Evolutionary conservation across 2,329 filamentous ascomycete species (phyloP), one percentile per base, ranked within the genome.

Genomic region (Hawksworthiomyces lignivorus): DNA sequence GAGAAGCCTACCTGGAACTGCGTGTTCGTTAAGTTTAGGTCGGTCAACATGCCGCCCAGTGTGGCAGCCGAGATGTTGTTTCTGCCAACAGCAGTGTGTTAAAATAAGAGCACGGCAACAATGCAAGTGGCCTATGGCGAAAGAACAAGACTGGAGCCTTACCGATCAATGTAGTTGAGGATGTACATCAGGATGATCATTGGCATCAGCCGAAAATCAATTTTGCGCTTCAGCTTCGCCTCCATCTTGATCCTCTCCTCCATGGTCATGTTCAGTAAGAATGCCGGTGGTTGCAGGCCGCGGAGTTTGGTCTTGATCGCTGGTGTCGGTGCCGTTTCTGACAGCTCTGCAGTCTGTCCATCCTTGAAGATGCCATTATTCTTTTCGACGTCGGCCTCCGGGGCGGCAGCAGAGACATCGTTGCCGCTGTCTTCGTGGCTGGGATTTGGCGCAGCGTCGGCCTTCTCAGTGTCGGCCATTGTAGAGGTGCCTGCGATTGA

Each of bases 101-200:
- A n/a, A n/a, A n/a, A n/a, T n/a, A n/a, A n/a, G n/a, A n/a, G n/a
- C 22, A 27, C 34, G 24, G 24, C 8, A 26, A 26, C 2, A 26
- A 26, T n/a, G n/a, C n/a, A n/a, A n/a, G n/a, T n/a, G n/a, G n/a
- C n/a, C n/a, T n/a, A n/a, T n/a, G n/a, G n/a, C n/a, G n/a, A n/a
- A n/a, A n/a, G n/a, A n/a, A n/a, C 6, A 6, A 30, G 5, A n/a
- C 17, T 14, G 19, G 21, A 17, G 33, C 44, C 45, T 3, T 24
- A 56, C 53, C 56, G 47, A 44, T 76, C 73, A 34, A 80, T 60
- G 56, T 77, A 80, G 52, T 80, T 81, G 57, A 81, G 58, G 48
- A 81, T 77, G 49, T 80, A 81, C 69, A 81, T 77, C 44, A 80
- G 52, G 45, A 80, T 70, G 15, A 80, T 63, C 58, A 73, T 73